Base-by-base conservation (phyloP, 192 early-diverging fungal species). In the Linnemannia schmuckeri region DNA sequence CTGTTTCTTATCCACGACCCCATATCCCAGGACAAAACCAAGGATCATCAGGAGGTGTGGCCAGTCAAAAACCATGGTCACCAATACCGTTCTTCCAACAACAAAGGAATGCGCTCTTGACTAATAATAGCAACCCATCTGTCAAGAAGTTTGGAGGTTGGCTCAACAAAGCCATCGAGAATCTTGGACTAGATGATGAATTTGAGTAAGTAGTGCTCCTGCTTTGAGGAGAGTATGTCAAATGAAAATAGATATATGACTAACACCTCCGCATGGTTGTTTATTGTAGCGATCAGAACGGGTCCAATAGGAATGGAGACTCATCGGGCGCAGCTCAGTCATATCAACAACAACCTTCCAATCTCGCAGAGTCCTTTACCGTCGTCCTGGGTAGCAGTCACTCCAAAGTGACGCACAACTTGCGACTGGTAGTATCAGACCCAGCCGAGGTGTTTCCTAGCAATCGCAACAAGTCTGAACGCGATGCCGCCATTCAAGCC, bases 321-420 rank as follows among this genome's bases (percentile, higher is more conserved):
- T 17, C 46, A 6, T 42, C 46, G 10, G 17, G 15, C 46, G 33
- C 30, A 9, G 10, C 12, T 41, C 49, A 35, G 27, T 33, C 46
- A 46, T 41, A 30, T 47, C 73, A 76, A 0, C 18, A 89, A 4
- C 71, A 76, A 40, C 63, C 33, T 18, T 87, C 85, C 41, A 87
- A 94, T 27, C 86, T 96, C 13, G 93, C 94, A 4, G 95, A 96
- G 74, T 91, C 92, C 2, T 96, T 95, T 81, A 95, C 95, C 0
- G 93, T 95, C 24, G 90, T 92, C 22, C 85, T 95, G 17, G 95
- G 95, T 6, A 95, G 93, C 38, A 89, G 89, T 35, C 95, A 96
- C 82, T 93, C 94, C n/a, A 92, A 92, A 41, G 92, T 93, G 10
- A 95, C 94, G 33, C 94, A 95, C 76, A 96, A 94, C 87, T 78